Conservation (phyloP, 345 rosid species). For the Euphorbia lathyris region DNA sequence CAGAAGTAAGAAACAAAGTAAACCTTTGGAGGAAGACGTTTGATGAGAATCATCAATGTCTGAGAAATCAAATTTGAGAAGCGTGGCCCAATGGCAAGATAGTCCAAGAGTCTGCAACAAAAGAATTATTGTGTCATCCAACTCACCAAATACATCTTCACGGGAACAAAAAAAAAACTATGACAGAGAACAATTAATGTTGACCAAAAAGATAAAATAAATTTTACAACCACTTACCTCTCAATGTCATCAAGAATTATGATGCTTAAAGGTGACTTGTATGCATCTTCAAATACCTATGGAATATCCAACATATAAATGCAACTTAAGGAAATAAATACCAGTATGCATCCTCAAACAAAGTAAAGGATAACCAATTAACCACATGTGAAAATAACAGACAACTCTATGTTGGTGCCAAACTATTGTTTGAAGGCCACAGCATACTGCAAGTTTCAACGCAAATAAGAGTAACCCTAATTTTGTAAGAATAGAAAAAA, state of each 20-base stretch:
- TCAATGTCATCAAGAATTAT: constrained; percentile 95
- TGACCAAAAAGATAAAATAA: not conserved
- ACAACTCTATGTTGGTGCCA: constrained; percentile 7
- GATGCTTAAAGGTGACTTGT: constrained; percentile 93
- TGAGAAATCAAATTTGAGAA: constrained; percentile 89
- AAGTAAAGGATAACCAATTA: constrained; percentile 7
- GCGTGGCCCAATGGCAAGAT: constrained; percentile 94
- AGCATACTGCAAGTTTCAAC: constrained; percentile 1
- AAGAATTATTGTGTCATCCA: not conserved
- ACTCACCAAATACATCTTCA: not conserved
- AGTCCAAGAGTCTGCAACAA: constrained; percentile 78
- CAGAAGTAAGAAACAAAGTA: constrained; percentile 7
- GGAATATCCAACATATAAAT: constrained; percentile 1
- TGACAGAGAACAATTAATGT: not conserved
- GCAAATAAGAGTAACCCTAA: not conserved
- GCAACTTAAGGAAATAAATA: not conserved
- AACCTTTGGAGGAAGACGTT: constrained; percentile 96
- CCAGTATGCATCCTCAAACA: not conserved
- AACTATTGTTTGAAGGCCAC: not conserved
- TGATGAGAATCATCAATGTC: constrained; percentile 87
- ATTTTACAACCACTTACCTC: constrained; percentile 44
- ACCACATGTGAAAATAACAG: constrained; percentile 13
- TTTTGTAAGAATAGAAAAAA: not conserved
- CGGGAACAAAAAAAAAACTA: not conserved
- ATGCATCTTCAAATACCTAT: constrained; percentile 98